These are phyloP conservation scores for Agaricus subrufescens DNA, from an alignment of 768 basidiomycete genomes.

Conservation along the genomic window DNA sequence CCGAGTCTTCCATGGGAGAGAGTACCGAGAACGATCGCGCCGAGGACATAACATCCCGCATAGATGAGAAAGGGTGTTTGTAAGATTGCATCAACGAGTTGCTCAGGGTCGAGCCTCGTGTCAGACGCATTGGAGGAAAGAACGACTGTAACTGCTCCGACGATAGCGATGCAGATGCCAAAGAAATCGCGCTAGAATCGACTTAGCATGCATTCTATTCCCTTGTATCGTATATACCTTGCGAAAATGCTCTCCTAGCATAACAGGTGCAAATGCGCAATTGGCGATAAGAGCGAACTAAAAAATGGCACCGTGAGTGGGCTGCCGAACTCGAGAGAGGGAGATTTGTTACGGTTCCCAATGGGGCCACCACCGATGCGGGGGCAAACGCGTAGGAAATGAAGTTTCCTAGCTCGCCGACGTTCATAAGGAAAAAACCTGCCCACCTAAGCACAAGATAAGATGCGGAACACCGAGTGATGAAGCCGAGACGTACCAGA, in stretches of 20 bases:
- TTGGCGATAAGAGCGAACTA: conserved; percentile 94
- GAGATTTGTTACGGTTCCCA: conserved; percentile 70
- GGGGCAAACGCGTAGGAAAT: conserved; percentile 87
- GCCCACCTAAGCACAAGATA: conserved; percentile 62
- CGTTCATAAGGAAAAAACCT: conserved; percentile 83
- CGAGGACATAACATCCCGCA: conserved; percentile 53
- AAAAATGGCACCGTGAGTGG: conserved; percentile 7
- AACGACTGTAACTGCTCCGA: conserved; percentile 94
- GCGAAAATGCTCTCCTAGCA: conserved; percentile 80
- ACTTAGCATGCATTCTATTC: conserved; percentile 13
- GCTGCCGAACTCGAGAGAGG: conserved; percentile 3
- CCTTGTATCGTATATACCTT: conserved; percentile 37
- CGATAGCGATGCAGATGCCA: conserved; percentile 73
- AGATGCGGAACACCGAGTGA: background rate
- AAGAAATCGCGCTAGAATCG: conserved; percentile 62
- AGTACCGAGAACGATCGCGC: conserved; percentile 52
- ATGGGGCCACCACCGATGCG: conserved; percentile 88
- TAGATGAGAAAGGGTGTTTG: conserved; percentile 76
- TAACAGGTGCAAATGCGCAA: conserved; percentile 86
- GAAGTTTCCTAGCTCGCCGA: conserved; percentile 91
- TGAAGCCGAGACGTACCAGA: conserved; percentile 53
- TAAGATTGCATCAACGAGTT: conserved; percentile 62
- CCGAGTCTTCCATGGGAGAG: conserved; percentile 67
- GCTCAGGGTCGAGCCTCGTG: conserved; percentile 61
- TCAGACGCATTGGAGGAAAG: conserved; percentile 71